Base-by-base conservation (phyloP, 1,284 basidiomycete genomes). In the Puccinia horiana region DNA sequence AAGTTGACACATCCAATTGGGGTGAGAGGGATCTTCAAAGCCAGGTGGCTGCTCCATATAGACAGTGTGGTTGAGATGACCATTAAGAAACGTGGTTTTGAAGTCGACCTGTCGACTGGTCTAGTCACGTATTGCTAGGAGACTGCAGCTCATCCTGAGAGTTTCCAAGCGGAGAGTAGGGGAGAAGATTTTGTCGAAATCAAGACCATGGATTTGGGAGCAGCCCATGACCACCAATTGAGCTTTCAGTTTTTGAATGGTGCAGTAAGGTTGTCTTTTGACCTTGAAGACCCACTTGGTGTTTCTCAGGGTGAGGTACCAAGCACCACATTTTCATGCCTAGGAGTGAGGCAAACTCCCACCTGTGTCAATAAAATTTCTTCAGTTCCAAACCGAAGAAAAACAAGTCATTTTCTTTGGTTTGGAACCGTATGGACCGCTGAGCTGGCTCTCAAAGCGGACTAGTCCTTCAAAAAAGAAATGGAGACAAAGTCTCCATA, bases 1-100 rank as follows among this genome's bases (percentile, higher is more conserved):
- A 5, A 74, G n/a, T n/a, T 52, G 37, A 29, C 42, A 74, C 12
- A 74, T 47, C 72, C 72, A 74, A n/a, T 74, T n/a, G 1, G 47
- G 70, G 32, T 52, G 23, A n/a, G n/a, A 9, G 2, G 70, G 70
- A 29, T 73, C 70, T 49, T 73, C 20, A 26, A 47, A 73, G 2
- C 70, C 70, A 23, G 32, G 37, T 2, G 40, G 40, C 26, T 72
- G 35, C 14, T 37, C 47, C 35, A 42, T 72, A 44, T 14, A 40
- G 14, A 72, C 47, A 2, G 40, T 14, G 11, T 40, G 12, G 42
- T 37, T 37, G 5, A 70, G 29, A n/a, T 70, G 32, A 23, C 35
- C 47, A 26, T 72, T 72, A n/a, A n/a, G n/a, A n/a, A n/a, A n/a
- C n/a, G n/a, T n/a, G n/a, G n/a, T n/a, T n/a, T n/a, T n/a, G n/a